Evolutionary conservation across 495 filamentous ascomycete genomes (phyloP).

Genomic region (Annulohypoxylon stygium): DNA sequence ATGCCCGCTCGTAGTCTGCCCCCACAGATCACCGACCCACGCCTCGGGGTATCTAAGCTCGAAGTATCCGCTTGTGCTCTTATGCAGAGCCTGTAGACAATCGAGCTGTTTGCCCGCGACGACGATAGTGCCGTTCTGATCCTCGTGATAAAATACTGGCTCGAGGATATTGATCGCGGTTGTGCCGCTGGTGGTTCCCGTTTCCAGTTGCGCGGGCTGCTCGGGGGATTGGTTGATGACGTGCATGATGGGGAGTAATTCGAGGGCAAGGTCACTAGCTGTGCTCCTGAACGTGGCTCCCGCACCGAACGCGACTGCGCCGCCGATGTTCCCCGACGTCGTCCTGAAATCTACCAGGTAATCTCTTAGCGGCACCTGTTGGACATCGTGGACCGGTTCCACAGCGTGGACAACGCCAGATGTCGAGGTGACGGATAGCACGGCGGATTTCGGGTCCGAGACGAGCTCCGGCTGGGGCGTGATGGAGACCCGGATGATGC

Average conservation of each 20-base stretch:
- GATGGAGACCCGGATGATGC: conserved; percentile 54
- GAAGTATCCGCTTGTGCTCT: conserved; percentile 53
- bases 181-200: conserved; percentile 53
- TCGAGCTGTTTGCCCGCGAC: conserved; percentile 31
- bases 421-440: conserved; percentile 50
- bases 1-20: conserved; percentile 48
- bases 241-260: conserved; percentile 56
- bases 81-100: conserved; percentile 50
- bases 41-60: conserved; percentile 51
- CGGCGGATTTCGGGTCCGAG: conserved; percentile 49
- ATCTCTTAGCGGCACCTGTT: conserved; percentile 55
- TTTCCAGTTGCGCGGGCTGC: conserved; percentile 40
- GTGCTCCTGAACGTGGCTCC: conserved; percentile 42
- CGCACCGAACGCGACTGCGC: conserved; percentile 49
- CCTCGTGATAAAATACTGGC: conserved; percentile 51
- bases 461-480: conserved; percentile 50
- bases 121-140: neutral
- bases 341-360: conserved; percentile 58
- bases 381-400: conserved; percentile 51
- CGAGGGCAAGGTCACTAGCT: conserved; percentile 47
- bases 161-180: conserved; percentile 51
- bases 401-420: conserved; percentile 55
- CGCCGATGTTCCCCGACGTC: conserved; percentile 52
- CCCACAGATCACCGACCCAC: conserved; percentile 58
- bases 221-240: conserved; percentile 3